These are phyloP conservation scores for Shiraia sp. DNA, from an alignment of 2,329 filamentous ascomycete species.

Conservation along the genomic window DNA sequence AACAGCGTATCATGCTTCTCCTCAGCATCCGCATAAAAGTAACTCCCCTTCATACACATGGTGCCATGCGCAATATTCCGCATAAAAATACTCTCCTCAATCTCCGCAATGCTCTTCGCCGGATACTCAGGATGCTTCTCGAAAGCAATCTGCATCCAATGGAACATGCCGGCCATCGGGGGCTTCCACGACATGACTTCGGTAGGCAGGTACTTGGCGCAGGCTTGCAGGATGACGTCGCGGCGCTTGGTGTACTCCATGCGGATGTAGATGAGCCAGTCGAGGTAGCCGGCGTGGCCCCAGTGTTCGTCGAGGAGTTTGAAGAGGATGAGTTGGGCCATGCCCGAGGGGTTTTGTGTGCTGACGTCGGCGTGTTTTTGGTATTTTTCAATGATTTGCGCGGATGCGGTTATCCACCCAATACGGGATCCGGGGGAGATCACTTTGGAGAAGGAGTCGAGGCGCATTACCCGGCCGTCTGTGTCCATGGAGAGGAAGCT, in stretches of 20 bases:
- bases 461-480: conserved; percentile 84
- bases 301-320: conserved; percentile 92
- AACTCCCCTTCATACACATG: conserved; percentile 81
- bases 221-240: conserved; percentile 76
- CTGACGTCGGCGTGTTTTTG: conserved; percentile 80
- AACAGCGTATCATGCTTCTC: conserved; percentile 68
- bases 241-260: conserved; percentile 79
- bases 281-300: conserved; percentile 87
- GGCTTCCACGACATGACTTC: conserved; percentile 79
- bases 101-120: conserved; percentile 56
- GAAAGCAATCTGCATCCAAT: conserved; percentile 74
- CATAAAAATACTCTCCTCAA: conserved; percentile 88
- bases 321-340: conserved; percentile 81
- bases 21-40: conserved; percentile 80
- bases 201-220: conserved; percentile 73
- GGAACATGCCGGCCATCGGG: conserved; percentile 92
- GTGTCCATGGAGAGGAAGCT: conserved; percentile 78
- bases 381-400: conserved; percentile 82
- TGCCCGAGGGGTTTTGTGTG: conserved; percentile 82
- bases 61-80: conserved; percentile 75
- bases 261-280: conserved; percentile 84
- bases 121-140: conserved; percentile 65
- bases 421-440: conserved; percentile 78
- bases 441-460: conserved; percentile 95
- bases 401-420: conserved; percentile 88